Conservation (phyloP, 2,329 filamentous ascomycete genomes). For the Myriangium duriaei region DNA sequence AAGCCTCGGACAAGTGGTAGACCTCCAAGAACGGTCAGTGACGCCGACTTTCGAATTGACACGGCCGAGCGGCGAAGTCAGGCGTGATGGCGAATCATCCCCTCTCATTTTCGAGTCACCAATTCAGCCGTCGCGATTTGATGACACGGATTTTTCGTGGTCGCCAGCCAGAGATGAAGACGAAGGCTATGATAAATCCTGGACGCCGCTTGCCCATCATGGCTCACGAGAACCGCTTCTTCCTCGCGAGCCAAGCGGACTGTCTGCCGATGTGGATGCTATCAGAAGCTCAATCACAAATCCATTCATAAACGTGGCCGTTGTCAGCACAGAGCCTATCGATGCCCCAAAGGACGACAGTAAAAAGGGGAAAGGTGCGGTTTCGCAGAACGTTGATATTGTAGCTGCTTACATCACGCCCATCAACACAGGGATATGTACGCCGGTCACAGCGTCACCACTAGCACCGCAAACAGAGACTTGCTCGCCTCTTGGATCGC, state of each 20-base stretch:
- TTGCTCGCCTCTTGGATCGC: conserved; percentile 1
- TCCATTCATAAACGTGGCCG: conserved; percentile 7
- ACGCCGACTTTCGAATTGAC: conserved; percentile 11
- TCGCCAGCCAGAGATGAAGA: conserved; percentile 1
- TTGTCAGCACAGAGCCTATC: conserved; percentile 3
- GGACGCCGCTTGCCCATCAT: conserved; percentile 8
- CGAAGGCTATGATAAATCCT: background rate
- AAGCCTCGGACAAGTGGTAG: conserved; percentile 15
- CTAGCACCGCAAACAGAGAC: conserved; percentile 4
- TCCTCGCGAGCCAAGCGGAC: too few species aligned
- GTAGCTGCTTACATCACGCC: background rate
- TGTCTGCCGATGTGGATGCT: too few species aligned
- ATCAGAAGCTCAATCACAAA: conserved; percentile 10
- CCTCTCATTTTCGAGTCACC: conserved; percentile 13
- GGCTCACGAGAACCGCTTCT: too few species aligned
- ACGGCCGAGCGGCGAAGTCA: conserved; percentile 9
- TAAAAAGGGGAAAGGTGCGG: background rate
- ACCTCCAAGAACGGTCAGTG: conserved; percentile 1
- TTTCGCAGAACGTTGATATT: background rate
- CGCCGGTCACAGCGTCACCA: conserved; percentile 3
- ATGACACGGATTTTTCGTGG: conserved; percentile 6
- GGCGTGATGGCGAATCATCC: background rate
- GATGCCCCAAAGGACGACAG: background rate
- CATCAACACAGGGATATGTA: background rate
- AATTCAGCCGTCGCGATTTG: conserved; percentile 10